phyloP scores from a whole-genome alignment of 768 basidiomycete species.

The Naganishia kalamii region DNA sequence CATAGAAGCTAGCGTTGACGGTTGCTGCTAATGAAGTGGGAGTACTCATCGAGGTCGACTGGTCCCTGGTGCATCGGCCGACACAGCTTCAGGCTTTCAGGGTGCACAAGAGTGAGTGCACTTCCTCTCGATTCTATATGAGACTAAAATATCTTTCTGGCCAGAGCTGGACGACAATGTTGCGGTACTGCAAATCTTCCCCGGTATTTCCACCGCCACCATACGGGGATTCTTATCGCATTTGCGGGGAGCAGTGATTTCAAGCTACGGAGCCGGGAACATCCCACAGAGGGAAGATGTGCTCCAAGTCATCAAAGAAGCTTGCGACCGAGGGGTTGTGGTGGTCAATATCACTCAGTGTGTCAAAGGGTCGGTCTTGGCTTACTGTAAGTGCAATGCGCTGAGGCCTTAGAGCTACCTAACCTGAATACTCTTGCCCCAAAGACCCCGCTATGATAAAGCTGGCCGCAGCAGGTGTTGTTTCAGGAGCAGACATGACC shows the following conservation, averaged over 20 bases:
- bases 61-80: constrained; percentile 79
- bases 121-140: background rate
- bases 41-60: constrained; percentile 53
- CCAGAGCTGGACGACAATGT: constrained; percentile 21
- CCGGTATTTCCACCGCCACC: constrained; percentile 71
- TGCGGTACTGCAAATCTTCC: constrained; percentile 55
- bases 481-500: constrained; percentile 87
- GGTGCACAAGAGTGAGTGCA: constrained; percentile 63
- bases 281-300: constrained; percentile 76
- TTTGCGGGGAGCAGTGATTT: constrained; percentile 73
- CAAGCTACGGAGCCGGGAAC: constrained; percentile 90
- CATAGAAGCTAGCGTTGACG: background rate
- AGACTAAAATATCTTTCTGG: background rate
- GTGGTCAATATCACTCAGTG: constrained; percentile 90
- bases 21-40: background rate
- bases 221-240: constrained; percentile 64
- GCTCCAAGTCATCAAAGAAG: constrained; percentile 67
- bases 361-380: constrained; percentile 71
- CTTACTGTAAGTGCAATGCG: constrained; percentile 18
- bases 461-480: constrained; percentile 56
- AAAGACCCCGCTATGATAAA: constrained; percentile 19
- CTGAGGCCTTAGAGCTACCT: constrained; percentile 55
- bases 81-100: constrained; percentile 69
- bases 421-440: constrained; percentile 28
- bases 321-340: constrained; percentile 69